Evolutionary conservation across 805 yeast species (phyloP).

Genomic region (Kuraishia hungarica): DNA sequence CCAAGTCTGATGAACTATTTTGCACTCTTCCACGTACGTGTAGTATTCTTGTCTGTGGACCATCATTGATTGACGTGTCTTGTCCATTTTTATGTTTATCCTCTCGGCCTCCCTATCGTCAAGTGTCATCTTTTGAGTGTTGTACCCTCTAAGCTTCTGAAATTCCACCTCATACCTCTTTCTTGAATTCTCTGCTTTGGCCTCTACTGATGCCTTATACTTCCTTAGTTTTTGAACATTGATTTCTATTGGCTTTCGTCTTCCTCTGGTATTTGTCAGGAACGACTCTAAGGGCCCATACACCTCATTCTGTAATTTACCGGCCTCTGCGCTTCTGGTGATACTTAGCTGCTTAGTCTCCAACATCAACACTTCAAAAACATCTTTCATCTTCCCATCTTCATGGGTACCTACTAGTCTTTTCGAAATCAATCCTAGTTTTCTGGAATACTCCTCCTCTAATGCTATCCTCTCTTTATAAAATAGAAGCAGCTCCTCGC

Average conservation of each 20-base stretch:
- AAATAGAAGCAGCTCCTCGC: slow-evolving; percentile 38
- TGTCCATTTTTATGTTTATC: slow-evolving; percentile 45
- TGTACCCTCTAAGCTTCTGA: slow-evolving; percentile 45
- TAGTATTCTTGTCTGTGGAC: slow-evolving; percentile 48
- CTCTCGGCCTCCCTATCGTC: slow-evolving; percentile 69
- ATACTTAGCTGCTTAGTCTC: slow-evolving; percentile 55
- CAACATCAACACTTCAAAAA: slow-evolving; percentile 47
- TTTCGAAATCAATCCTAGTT: slow-evolving; percentile 40
- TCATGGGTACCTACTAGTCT: slow-evolving; percentile 47
- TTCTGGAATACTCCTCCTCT: slow-evolving; percentile 66
- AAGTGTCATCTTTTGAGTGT: slow-evolving; percentile 51
- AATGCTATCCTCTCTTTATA: slow-evolving; percentile 50
- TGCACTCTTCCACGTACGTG: slow-evolving; percentile 39
- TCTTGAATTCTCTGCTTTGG: slow-evolving; percentile 29
- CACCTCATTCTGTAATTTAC: slow-evolving; percentile 41
- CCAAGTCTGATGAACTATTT: slow-evolving; percentile 55
- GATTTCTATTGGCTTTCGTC: slow-evolving; percentile 47
- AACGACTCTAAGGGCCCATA: slow-evolving; percentile 47
- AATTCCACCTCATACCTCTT: slow-evolving; percentile 50
- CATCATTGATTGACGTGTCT: slow-evolving; percentile 32
- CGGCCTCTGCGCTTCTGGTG: slow-evolving; percentile 43
- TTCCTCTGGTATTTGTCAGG: slow-evolving; percentile 38
- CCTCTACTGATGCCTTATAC: slow-evolving; percentile 30
- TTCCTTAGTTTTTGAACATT: slow-evolving; percentile 46
- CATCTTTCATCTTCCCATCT: slow-evolving; percentile 47